Percentiles rank a stretch among this genome's conserved stretches.
phyloP scores from a whole-genome alignment of 139 green algal genomes.

The Penium margaritaceum region DNA sequence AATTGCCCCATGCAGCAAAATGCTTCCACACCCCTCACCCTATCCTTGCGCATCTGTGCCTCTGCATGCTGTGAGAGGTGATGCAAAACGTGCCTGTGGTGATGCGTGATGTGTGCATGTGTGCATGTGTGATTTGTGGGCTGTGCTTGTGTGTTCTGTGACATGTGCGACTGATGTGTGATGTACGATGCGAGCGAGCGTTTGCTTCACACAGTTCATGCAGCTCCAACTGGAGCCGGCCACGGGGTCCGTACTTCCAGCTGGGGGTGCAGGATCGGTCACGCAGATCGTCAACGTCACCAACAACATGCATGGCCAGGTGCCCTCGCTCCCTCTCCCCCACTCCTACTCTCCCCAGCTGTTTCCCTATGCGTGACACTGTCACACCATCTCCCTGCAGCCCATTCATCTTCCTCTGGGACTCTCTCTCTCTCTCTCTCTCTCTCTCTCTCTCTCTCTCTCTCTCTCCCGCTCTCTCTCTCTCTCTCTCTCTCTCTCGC shows the following conservation, averaged over 20 bases:
- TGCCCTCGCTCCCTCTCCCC: not conserved
- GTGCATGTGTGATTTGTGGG: not conserved
- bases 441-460: not conserved
- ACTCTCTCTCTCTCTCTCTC: not conserved
- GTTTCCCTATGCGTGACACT: not conserved
- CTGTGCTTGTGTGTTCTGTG: not conserved
- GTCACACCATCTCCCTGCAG: not conserved
- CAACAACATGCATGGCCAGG: conserved; percentile 69
- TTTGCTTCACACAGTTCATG: conserved; percentile 52
- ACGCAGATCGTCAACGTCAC: conserved; percentile 70
- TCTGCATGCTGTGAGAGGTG: too few relatives aligned
- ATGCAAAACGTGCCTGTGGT: too few relatives aligned
- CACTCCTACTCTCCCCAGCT: not conserved
- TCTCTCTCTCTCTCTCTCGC: too few relatives aligned
- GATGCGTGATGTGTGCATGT: not conserved
- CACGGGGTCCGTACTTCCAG: conserved; percentile 48
- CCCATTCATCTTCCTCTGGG: not conserved
- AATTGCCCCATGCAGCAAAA: too few relatives aligned
- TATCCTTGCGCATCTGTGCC: too few relatives aligned
- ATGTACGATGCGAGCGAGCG: not conserved
- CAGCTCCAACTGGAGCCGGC: conserved; percentile 72
- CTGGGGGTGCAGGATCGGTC: conserved; percentile 38
- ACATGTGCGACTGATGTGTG: not conserved
- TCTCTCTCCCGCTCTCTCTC: not conserved
- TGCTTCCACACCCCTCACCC: too few relatives aligned